phyloP scores from a whole-genome alignment of 2,329 filamentous ascomycete species.

The Lasiodiplodia theobromae region DNA sequence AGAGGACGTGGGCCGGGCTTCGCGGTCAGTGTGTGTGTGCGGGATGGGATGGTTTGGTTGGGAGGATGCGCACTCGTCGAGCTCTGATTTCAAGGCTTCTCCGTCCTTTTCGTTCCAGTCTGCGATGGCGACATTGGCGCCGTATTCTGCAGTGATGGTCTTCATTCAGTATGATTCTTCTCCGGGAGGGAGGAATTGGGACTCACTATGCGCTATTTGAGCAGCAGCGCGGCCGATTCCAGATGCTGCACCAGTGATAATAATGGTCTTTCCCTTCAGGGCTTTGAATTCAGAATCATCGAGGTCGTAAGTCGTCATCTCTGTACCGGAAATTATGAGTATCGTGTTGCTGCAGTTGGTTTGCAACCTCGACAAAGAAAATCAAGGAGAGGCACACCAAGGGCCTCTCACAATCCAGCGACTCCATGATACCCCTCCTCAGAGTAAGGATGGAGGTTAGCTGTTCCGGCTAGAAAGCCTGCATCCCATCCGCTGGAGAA shows the following conservation, averaged over 20 bases:
- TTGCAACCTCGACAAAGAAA: not conserved
- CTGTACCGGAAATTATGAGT: too few species aligned
- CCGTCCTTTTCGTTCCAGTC: slow-evolving; percentile 34
- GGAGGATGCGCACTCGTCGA: slow-evolving; percentile 12
- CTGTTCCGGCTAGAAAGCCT: too few species aligned
- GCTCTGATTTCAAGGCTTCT: slow-evolving; percentile 31
- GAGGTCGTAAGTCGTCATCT: slow-evolving; percentile 18
- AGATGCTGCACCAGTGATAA: slow-evolving; percentile 37
- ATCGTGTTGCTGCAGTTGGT: not conserved
- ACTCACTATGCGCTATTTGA: slow-evolving; percentile 34
- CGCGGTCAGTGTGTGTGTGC: too few species aligned
- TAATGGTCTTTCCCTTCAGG: slow-evolving; percentile 34
- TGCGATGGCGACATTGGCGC: slow-evolving; percentile 36
- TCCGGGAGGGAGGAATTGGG: too few species aligned
- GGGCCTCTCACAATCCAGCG: not conserved
- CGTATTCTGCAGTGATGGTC: slow-evolving; percentile 31
- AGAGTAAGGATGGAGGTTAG: not conserved
- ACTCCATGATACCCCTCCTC: not conserved
- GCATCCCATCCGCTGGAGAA: too few species aligned
- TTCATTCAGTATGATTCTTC: not conserved
- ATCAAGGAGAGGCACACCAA: not conserved
- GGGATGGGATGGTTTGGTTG: not conserved
- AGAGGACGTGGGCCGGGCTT: slow-evolving; percentile 10
- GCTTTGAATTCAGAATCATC: slow-evolving; percentile 13
- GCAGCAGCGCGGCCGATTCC: slow-evolving; percentile 36